Base-by-base conservation (phyloP, 768 basidiomycete species). In the Tulasnella sp. region DNA sequence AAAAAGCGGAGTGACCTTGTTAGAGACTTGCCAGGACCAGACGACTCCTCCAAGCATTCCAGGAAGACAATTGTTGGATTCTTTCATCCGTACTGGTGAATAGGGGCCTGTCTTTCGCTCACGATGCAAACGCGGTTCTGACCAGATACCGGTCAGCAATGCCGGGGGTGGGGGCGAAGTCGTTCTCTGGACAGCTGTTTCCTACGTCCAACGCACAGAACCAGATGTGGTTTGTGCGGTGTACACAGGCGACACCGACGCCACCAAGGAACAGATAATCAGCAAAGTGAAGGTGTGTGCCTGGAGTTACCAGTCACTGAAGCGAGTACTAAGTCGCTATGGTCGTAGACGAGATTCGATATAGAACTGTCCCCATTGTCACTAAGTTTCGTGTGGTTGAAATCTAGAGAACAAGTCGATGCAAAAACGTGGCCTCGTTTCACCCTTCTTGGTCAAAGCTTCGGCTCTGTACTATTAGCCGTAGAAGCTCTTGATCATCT, bases 151-250 rank as follows among this genome's bases (percentile, higher is more conserved):
- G 46, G 36, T 43, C 67, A 84, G 94, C 66, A 96, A 98, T 75
- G 92, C 93, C 35, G 93, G 94, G 0, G 94, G 94, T 9, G 96
- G 94, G 25, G 94, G 96, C 0, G 94, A 98, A 69, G 80, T 92
- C 1, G 96, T 99, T 1, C 71, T 99, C 0, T 97, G 93, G 92
- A 83, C 86, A 0, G 93, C 91, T 1, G 77, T 97, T 31, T 76
- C 82, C 0, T 76, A 80, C 59, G 71, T 87, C 51, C 92, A 96
- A 64, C 75, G 77, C 19, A 73, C 76, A 15, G 76, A 85, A 58
- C 76, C 76, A 3, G 72, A 84, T 57, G 67, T 84, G 7, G 66
- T 94, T 34, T 83, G 74, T 54, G 77, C 92, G 23, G 81, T 99
- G 29, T 99, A 97, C 68, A 90, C 83, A 29, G 94, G 94, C 4